Base-by-base conservation (phyloP, 129 eudicot genomes). In the Heracleum sosnowskyi region DNA sequence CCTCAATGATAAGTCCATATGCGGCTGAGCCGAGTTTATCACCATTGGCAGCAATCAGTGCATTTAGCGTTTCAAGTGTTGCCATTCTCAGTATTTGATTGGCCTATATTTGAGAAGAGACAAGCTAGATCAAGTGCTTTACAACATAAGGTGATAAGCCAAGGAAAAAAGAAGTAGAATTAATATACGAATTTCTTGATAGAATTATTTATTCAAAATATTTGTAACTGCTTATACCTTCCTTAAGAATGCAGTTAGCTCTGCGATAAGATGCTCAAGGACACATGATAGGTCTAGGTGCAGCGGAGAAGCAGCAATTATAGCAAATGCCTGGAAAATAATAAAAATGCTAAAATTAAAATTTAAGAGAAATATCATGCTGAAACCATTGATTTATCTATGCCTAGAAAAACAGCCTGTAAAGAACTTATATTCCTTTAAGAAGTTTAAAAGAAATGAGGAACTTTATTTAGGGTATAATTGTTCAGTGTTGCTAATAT, bases 61-160 rank as follows among this genome's bases (percentile, higher is more conserved):
- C 89, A 78, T 90, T 92, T 73, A 96, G 79, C 0, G 99, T 92
- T 79, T 96, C 99, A 35, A 92, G 83, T 7, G 99, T 96, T n/a
- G 97, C 99, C 83, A 90, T 97, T 85, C 99, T 87, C 79, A 96
- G 80, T 33, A 97, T 90, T 79, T 96, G 93, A 83, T 92, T 89
- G 60, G 97, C 97, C 99, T 96, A 81, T 55, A 75, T 49, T 34
- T 73, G 74, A 79, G 66, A 77, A 62, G 13, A 33, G 79, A 42
- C 66, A 83, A 57, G 72, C 70, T 28, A 75, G 28, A 37, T 73
- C 69, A 73, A 29, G 51, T 74, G 16, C 79, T 34, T 37, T 4
- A 76, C 78, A 26, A 46, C 31, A 6, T 55, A 76, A 53, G 72
- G 51, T 62, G 37, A 41, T 24, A 71, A 36, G 51, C 11, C 7